Evolutionary conservation across 1,284 basidiomycete genomes (phyloP).

Genomic region (Sanguinoderma infundibulare): DNA sequence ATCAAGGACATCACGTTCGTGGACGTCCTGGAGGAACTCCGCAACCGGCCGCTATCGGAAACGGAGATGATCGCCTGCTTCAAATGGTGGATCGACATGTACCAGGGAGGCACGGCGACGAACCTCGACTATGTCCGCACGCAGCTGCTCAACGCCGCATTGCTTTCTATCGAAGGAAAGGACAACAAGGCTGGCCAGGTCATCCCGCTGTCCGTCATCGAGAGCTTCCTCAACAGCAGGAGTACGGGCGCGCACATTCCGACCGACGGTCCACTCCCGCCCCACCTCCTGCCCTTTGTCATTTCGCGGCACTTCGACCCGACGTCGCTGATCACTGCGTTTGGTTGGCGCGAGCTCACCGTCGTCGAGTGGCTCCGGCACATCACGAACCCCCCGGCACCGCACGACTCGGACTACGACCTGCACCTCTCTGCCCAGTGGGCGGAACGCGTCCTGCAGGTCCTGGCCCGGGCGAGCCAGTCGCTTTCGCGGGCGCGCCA

Average conservation of each 20-base stretch:
- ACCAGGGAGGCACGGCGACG: constrained; percentile 50
- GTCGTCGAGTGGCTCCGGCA: constrained; percentile 80
- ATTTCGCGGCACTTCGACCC: constrained; percentile 70
- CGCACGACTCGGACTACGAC: constrained; percentile 60
- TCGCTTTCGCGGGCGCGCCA: constrained; percentile 66
- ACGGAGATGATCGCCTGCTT: constrained; percentile 84
- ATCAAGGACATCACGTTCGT: constrained; percentile 85
- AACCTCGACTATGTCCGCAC: constrained; percentile 54
- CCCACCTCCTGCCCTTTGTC: constrained; percentile 73
- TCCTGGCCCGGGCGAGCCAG: constrained; percentile 81
- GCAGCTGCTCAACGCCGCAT: constrained; percentile 72
- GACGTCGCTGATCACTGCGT: constrained; percentile 58
- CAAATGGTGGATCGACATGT: constrained; percentile 86
- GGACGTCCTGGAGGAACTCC: constrained; percentile 87
- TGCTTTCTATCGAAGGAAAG: constrained; percentile 53
- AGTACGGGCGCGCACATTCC: constrained; percentile 69
- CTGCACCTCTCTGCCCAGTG: constrained; percentile 74
- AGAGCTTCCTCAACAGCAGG: constrained; percentile 75
- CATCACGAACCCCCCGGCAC: constrained; percentile 56
- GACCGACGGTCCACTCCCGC: constrained; percentile 82
- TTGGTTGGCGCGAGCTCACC: constrained; percentile 86
- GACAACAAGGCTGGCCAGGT: constrained; percentile 53
- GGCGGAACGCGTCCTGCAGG: constrained; percentile 81
- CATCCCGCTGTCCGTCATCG: constrained; percentile 71
- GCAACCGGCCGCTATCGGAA: constrained; percentile 71